Percentiles rank a stretch among this genome's conserved stretches.
phyloP scores from a whole-genome alignment of 345 rosid genomes.

The Microcos paniculata region DNA sequence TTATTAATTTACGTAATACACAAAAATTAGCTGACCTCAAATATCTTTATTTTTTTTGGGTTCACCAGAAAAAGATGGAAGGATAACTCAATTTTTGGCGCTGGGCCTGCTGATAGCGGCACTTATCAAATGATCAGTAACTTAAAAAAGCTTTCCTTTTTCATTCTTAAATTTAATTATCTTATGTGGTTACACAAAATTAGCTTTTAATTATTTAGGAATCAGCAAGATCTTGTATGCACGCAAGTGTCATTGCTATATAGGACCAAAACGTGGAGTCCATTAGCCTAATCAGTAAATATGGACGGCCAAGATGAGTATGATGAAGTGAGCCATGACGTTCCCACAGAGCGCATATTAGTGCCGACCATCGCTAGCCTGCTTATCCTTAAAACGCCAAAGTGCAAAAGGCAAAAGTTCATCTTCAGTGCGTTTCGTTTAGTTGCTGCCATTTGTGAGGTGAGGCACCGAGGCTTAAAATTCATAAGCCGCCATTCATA shows the following conservation, averaged over 20 bases:
- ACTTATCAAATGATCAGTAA: neutral
- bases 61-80: neutral
- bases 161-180: no score
- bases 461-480: neutral
- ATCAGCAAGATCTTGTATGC: neutral
- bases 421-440: neutral
- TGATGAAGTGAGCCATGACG: neutral
- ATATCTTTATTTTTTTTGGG: neutral
- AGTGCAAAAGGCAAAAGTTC: neutral
- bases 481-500: neutral
- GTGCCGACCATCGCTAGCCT: slow-evolving; percentile 3
- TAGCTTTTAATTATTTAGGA: neutral
- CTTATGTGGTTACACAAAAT: neutral
- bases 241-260: neutral
- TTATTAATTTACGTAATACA: neutral
- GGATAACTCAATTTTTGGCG: neutral
- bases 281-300: neutral
- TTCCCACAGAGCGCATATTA: neutral
- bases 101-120: neutral
- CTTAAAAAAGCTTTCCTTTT: neutral
- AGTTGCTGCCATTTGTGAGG: neutral
- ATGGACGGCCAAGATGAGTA: neutral
- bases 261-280: slow-evolving; percentile 1
- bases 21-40: neutral
- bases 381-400: neutral